A percentile compares a stretch with the other conserved stretches of the same genome.
Evolutionary conservation across 805 yeast species (phyloP).

Genomic region (Candida oleophila): DNA sequence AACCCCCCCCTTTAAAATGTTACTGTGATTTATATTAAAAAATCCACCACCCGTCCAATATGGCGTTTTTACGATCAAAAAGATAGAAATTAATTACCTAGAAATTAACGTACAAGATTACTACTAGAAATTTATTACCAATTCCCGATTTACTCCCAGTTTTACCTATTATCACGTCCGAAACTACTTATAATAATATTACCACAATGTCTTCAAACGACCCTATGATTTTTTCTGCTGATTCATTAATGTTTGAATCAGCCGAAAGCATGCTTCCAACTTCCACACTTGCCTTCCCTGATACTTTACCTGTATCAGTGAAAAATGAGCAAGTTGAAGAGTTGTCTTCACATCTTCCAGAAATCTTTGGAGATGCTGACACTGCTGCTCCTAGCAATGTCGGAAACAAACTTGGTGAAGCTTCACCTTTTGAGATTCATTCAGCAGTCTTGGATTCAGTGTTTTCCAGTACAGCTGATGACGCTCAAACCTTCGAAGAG

Average conservation of each 20-base stretch:
- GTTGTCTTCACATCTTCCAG: conserved; percentile 27
- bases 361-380: conserved; percentile 8
- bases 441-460: conserved; percentile 52
- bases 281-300: conserved; percentile 5
- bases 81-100: conserved; percentile 9
- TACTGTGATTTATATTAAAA: conserved; percentile 24
- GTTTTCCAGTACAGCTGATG: conserved; percentile 41
- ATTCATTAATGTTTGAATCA: conserved; percentile 24
- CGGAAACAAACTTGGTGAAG: conserved; percentile 3
- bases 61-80: conserved; percentile 24
- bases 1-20: conserved; percentile 26
- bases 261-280: conserved; percentile 20
- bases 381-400: conserved; percentile 3
- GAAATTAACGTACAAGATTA: conserved; percentile 6
- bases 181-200: conserved; percentile 12
- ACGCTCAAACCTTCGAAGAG: conserved; percentile 31
- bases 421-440: conserved; percentile 54
- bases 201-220: conserved; percentile 24
- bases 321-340: conserved; percentile 22
- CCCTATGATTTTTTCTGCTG: conserved; percentile 22
- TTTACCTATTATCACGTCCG: conserved; percentile 8
- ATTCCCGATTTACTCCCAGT: background rate
- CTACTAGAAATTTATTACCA: conserved; percentile 7
- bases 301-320: conserved; percentile 8
- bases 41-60: conserved; percentile 23